Evolutionary conservation across 2,329 filamentous ascomycete genomes (phyloP).

Genomic region (Acephala macrosclerotiorum): DNA sequence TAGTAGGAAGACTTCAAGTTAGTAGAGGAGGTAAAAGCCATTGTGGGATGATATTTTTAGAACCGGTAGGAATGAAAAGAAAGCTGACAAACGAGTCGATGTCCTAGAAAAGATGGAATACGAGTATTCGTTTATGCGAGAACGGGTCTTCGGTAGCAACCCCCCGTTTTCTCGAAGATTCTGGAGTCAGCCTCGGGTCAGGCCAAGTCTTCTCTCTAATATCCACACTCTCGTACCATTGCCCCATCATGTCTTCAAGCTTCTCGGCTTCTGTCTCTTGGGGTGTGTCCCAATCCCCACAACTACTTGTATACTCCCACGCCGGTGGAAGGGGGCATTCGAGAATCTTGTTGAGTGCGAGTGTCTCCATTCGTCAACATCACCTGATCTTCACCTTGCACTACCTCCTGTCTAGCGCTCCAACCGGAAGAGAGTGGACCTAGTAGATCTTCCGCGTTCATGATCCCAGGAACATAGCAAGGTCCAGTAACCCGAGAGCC

Average conservation of each 20-base stretch:
- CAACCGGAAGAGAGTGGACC: constrained; percentile 10
- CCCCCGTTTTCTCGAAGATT: constrained; percentile 12
- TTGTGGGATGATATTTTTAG: too few species aligned
- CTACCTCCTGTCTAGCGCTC: background rate
- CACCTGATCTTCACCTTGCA: background rate
- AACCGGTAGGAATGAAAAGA: too few species aligned
- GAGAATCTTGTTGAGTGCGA: constrained; percentile 19
- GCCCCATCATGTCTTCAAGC: background rate
- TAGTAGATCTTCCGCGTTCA: constrained; percentile 17
- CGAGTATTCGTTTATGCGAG: constrained; percentile 2
- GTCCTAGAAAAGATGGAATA: too few species aligned
- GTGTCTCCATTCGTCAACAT: constrained; percentile 12
- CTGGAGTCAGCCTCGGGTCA: constrained; percentile 23
- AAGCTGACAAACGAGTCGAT: too few species aligned
- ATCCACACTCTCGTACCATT: constrained; percentile 19
- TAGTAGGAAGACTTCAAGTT: too few species aligned
- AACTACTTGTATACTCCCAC: constrained; percentile 19
- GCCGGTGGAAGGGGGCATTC: constrained; percentile 8
- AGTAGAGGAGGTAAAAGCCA: too few species aligned
- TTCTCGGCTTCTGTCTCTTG: constrained; percentile 13
- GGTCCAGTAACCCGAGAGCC: constrained; percentile 3
- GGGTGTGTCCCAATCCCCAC: background rate
- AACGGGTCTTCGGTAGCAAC: constrained; percentile 16
- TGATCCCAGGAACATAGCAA: constrained; percentile 17
- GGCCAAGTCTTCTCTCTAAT: constrained; percentile 6